Evolutionary conservation across 257 asterid species (phyloP), one percentile per base, ranked within the genome.

Genomic region (Rehmannia glutinosa): DNA sequence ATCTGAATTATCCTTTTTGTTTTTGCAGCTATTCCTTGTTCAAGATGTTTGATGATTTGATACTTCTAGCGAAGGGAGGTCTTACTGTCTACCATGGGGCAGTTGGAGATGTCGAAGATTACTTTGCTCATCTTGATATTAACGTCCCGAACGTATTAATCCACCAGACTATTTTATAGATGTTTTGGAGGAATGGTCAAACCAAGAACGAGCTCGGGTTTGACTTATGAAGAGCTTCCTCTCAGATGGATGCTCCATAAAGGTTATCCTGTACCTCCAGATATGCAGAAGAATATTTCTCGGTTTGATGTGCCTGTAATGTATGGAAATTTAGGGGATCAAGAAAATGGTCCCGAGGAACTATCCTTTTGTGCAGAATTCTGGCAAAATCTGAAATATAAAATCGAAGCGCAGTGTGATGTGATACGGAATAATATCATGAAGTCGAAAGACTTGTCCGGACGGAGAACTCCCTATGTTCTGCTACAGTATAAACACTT

Each of bases 11-110:
- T 9, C 43, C n/a, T 3, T 39, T 15, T 24, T 6, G 15, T 64
- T 66, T 67, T 81, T 75, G 71, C 96, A 90, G 98, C 73, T 92
- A 90, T 76, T 73, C 97, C 6, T 73, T 92, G 80, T 92, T 90
- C 85, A 86, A 81, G 36, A 90, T 84, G 96, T 92, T 92, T 63
- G 97, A 92, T 66, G 98, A 92, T 73, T 77, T 92, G 77, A 80
- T 92, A 73, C 96, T 92, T 72, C 83, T 92, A 62, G 98, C 98
- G 33, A 92, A 92, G 78, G 97, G 91, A 65, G 98, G 98, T 59
- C 90, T 91, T 32, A 82, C 83, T 9, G 97, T 73, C 10, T 92
- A 92, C 73, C 98, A 87, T 59, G 98, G 98, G 32, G 78, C 96
- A 23, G 93, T 86, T 43, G 75, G 74, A 71, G 89, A 92, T 53